Base-by-base conservation (phyloP, 169 alveolate species). In the Plasmodium yoelii region DNA sequence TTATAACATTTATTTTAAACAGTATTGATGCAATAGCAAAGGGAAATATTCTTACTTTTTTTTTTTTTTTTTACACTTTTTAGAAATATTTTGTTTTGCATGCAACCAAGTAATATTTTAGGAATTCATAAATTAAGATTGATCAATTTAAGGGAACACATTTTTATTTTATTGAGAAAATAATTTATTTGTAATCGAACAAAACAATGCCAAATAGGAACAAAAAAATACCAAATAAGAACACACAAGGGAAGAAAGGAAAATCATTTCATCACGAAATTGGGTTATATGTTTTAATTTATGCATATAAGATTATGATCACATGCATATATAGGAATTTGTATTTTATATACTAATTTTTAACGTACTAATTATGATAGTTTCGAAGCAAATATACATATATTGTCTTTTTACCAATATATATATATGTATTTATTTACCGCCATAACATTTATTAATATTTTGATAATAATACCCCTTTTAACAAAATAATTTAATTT, bases 61-160 rank as follows among this genome's bases (percentile, higher is more conserved):
- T 24, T n/a, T 68, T 68, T 51, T 22, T 24, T n/a, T 68, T 68
- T 51, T 22, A 3, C 28, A 28, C 77, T 55, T 24, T 75, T 75
- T 75, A 67, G 67, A 67, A 75, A 75, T 46, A 68, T 75, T 75
- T 75, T 75, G 65, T 75, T 75, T 44, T 75, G 77, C 88, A 75
- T 75, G 88, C 88, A 64, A 63, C 77, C 68, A 26, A 12, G 49
- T 53, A 57, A 13, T 67, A 55, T 13, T 42, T 46, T 34, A 53
- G 51, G n/a, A 28, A 59, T 13, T 75, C 77, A 75, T 7, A 57
- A 63, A 26, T 18, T 61, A 10, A 60, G 26, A 26, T 57, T 67
- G 49, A 51, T 13, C 46, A 56, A n/a, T 63, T 49, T 75, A 63
- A 42, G 55, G 57, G 19, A 71, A 71, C 13, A 34, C 15, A 15